phyloP scores from a whole-genome alignment of 2,329 filamentous ascomycete species.

The Chrysoporthe cubensis region DNA sequence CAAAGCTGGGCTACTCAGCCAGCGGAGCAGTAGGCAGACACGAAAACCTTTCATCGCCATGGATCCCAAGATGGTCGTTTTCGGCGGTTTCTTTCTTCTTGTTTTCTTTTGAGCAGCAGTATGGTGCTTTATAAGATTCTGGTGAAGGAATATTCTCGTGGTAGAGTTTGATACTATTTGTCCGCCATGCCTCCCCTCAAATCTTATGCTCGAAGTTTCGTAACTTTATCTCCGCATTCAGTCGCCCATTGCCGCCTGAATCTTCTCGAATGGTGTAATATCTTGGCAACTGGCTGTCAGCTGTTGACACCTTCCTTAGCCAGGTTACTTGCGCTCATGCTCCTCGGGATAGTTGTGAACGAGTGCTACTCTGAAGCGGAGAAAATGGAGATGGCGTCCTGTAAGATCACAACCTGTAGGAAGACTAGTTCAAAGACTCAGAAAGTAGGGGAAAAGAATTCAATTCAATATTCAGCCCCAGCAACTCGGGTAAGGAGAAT shows the following conservation, averaged over 20 bases:
- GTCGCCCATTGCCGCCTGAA: neutral
- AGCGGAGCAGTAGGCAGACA: neutral
- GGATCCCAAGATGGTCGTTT: neutral
- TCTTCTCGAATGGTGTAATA: neutral
- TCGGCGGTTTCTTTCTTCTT: too few species aligned
- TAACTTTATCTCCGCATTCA: neutral
- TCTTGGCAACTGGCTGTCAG: neutral
- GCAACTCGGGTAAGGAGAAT: too few species aligned
- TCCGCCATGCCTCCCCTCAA: neutral
- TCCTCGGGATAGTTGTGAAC: constrained; percentile 12
- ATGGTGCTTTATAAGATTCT: neutral
- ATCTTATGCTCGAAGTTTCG: too few species aligned
- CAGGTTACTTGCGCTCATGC: neutral
- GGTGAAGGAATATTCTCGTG: too few species aligned
- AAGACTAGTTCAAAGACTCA: too few species aligned
- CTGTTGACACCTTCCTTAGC: neutral
- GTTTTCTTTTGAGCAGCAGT: neutral
- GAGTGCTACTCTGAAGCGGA: constrained; percentile 10
- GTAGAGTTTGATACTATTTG: too few species aligned
- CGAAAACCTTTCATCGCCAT: neutral
- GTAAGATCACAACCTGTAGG: neutral
- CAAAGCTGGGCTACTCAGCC: neutral
- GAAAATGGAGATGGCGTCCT: neutral
- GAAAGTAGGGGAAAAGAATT: too few species aligned
- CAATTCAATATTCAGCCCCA: too few species aligned